A percentile compares a stretch with the other conserved stretches of the same genome.
phyloP scores from a whole-genome alignment of 176 grass and related monocot genomes.

The Thalia dealbata region DNA sequence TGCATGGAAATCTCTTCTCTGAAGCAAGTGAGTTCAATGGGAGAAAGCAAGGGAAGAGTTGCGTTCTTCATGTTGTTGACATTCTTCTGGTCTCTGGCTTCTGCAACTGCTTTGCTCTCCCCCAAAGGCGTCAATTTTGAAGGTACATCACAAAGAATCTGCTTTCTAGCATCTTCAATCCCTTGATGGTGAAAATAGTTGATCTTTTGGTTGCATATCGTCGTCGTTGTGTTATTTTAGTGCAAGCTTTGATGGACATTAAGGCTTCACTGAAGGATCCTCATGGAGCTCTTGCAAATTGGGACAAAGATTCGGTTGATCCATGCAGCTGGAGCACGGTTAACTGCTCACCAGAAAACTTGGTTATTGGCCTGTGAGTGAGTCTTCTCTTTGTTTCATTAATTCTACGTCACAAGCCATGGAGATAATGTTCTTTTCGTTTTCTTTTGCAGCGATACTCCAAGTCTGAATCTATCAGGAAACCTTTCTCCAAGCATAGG shows the following conservation, averaged over 20 bases:
- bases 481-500: slow-evolving; percentile 33
- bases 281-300: slow-evolving; percentile 25
- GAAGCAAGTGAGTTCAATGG: slow-evolving; percentile 1
- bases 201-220: background rate
- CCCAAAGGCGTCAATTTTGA: slow-evolving; percentile 38
- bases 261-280: slow-evolving; percentile 34
- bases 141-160: slow-evolving; percentile 9
- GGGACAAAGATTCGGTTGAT: slow-evolving; percentile 34
- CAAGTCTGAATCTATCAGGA: slow-evolving; percentile 31
- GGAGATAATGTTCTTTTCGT: slow-evolving; percentile 4
- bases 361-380: slow-evolving; percentile 32
- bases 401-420: background rate
- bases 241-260: slow-evolving; percentile 33
- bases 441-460: slow-evolving; percentile 21
- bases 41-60: background rate
- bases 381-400: background rate
- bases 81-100: slow-evolving; percentile 19
- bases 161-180: background rate
- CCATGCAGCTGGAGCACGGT: slow-evolving; percentile 34
- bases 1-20: background rate
- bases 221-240: slow-evolving; percentile 1
- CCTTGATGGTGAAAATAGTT: background rate
- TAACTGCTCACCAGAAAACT: slow-evolving; percentile 26
- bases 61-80: background rate
- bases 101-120: slow-evolving; percentile 24